Evolutionary conservation across 805 yeast genomes (phyloP).

Genomic region (Saturnispora mendoncae): DNA sequence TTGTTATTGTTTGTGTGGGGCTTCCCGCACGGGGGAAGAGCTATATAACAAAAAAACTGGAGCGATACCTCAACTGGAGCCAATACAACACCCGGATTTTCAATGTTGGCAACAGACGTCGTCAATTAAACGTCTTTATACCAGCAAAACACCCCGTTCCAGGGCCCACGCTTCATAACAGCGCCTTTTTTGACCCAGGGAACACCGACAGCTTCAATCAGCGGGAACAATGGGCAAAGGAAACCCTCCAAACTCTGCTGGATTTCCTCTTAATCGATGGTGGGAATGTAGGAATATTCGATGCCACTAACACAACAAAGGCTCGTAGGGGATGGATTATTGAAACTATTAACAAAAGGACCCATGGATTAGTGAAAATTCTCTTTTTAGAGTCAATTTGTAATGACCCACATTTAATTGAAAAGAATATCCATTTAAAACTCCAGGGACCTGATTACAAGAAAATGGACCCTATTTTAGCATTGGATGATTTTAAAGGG

Average conservation of each 20-base stretch:
- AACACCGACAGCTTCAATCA: constrained; percentile 35
- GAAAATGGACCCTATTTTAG: constrained; percentile 72
- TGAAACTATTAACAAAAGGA: constrained; percentile 29
- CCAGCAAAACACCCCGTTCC: constrained; percentile 31
- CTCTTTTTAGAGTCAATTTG: constrained; percentile 69
- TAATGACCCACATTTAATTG: constrained; percentile 68
- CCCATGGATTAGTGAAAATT: constrained; percentile 29
- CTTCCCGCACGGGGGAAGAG: constrained; percentile 74
- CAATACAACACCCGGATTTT: constrained; percentile 58
- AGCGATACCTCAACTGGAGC: constrained; percentile 49
- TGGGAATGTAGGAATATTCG: constrained; percentile 49
- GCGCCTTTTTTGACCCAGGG: constrained; percentile 33
- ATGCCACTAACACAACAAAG: constrained; percentile 50
- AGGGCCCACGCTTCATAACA: constrained; percentile 34
- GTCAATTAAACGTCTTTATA: constrained; percentile 39
- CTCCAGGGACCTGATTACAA: constrained; percentile 89
- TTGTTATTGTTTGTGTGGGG: constrained; percentile 66
- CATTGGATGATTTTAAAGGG: constrained; percentile 73
- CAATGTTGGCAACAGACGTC: constrained; percentile 67
- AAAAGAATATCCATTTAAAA: constrained; percentile 75
- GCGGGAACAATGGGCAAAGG: constrained; percentile 45
- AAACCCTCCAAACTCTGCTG: constrained; percentile 39
- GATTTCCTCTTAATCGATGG: constrained; percentile 33
- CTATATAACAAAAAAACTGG: constrained; percentile 56
- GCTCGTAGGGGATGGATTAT: constrained; percentile 35